Percentiles rank a stretch among this genome's conserved stretches.
Evolutionary conservation across 2,329 filamentous ascomycete genomes (phyloP).

Genomic region (Trichoderma koningiopsis): DNA sequence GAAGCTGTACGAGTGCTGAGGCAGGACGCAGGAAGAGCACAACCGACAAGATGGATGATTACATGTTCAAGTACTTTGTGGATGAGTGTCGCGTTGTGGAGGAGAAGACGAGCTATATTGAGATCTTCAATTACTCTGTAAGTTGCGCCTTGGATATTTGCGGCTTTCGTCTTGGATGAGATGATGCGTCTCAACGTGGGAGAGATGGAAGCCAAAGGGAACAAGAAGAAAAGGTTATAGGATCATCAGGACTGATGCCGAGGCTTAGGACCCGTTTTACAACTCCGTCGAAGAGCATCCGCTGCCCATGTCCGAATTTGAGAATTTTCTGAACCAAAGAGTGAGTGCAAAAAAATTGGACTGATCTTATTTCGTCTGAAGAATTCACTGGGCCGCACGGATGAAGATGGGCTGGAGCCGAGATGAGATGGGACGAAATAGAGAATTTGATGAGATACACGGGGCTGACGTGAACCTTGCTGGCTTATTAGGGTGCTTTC

Average conservation of each 20-base stretch:
- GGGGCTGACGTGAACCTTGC: not conserved
- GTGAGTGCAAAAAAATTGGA: slow-evolving; percentile 40
- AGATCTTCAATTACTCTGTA: slow-evolving; percentile 63
- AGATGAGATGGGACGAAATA: not conserved
- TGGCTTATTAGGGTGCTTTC: slow-evolving; percentile 53
- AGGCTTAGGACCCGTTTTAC: slow-evolving; percentile 49
- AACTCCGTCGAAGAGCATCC: slow-evolving; percentile 55
- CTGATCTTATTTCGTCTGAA: not conserved
- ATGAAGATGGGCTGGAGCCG: not conserved
- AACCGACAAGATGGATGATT: slow-evolving; percentile 55
- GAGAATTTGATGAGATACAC: not conserved
- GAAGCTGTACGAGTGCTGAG: not conserved
- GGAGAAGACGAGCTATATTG: slow-evolving; percentile 58
- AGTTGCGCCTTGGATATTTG: slow-evolving; percentile 28
- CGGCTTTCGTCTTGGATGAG: not conserved
- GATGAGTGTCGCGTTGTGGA: slow-evolving; percentile 50
- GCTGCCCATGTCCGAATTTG: slow-evolving; percentile 57
- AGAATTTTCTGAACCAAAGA: slow-evolving; percentile 56
- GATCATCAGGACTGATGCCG: not conserved
- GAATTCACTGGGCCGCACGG: not conserved
- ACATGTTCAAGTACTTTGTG: slow-evolving; percentile 56
- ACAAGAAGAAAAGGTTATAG: no score
- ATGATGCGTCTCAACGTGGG: not conserved
- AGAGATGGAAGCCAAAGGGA: not conserved
- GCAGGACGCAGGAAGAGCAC: not conserved